These are phyloP conservation scores for Aspergillus cejpii DNA, from an alignment of 2,329 filamentous ascomycete genomes.

Conservation along the genomic window DNA sequence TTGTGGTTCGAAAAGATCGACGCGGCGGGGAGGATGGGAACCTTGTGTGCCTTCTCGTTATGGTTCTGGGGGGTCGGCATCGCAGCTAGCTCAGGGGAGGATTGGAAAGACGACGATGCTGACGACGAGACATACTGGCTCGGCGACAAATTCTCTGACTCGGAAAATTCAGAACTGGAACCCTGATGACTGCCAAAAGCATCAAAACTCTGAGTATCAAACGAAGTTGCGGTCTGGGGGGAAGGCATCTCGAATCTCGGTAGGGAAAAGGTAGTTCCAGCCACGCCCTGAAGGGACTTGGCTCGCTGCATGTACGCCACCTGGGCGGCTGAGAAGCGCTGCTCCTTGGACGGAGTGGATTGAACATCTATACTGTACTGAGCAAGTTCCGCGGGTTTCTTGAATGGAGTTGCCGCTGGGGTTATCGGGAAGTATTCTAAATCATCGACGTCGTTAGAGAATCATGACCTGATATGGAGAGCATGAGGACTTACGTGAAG, in stretches of 20 bases:
- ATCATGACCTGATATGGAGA: neutral
- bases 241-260: slow-evolving; percentile 48
- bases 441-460: slow-evolving; percentile 19
- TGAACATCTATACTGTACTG: slow-evolving; percentile 37
- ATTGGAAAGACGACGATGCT: slow-evolving; percentile 46
- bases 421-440: slow-evolving; percentile 61
- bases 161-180: slow-evolving; percentile 25
- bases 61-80: slow-evolving; percentile 27
- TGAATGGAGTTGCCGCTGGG: slow-evolving; percentile 57
- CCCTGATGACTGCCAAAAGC: slow-evolving; percentile 49
- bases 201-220: slow-evolving; percentile 42
- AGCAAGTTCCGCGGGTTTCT: slow-evolving; percentile 33
- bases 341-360: slow-evolving; percentile 37
- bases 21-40: slow-evolving; percentile 27
- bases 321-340: slow-evolving; percentile 28
- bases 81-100: slow-evolving; percentile 49
- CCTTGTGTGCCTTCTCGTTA: slow-evolving; percentile 22
- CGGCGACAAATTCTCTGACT: slow-evolving; percentile 31
- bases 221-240: slow-evolving; percentile 51
- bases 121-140: slow-evolving; percentile 38
- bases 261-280: slow-evolving; percentile 28
- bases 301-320: slow-evolving; percentile 41
- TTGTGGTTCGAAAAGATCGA: slow-evolving; percentile 20
- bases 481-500: slow-evolving; percentile 46
- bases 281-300: slow-evolving; percentile 43